Conservation (phyloP, 2,329 filamentous ascomycete genomes). For the Fusarium floridanum region DNA sequence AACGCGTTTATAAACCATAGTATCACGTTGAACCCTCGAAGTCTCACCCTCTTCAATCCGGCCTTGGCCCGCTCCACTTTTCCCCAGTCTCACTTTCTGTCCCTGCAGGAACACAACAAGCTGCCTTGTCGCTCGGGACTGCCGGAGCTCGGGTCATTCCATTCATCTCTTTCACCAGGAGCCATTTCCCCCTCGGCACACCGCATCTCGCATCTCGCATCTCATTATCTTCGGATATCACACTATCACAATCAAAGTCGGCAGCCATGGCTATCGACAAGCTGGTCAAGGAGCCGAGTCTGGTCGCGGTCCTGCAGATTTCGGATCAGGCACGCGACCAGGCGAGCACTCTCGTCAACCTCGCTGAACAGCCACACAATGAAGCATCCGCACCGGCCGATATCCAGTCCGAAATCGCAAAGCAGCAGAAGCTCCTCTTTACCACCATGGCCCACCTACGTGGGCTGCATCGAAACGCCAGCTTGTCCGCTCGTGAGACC, state of each 20-base stretch:
- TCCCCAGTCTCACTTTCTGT: neutral
- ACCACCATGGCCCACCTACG: conserved; percentile 85
- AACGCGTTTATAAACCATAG: neutral
- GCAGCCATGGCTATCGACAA: conserved; percentile 55
- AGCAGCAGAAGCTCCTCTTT: conserved; percentile 83
- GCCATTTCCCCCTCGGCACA: conserved; percentile 1
- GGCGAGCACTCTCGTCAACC: conserved; percentile 74
- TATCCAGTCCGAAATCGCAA: conserved; percentile 72
- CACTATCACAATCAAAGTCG: neutral
- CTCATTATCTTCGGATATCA: neutral
- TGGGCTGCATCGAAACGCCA: conserved; percentile 84
- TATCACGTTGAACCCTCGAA: neutral
- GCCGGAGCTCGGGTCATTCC: conserved; percentile 4
- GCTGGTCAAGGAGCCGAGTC: conserved; percentile 60
- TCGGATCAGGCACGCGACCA: conserved; percentile 81
- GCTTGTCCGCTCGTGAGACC: conserved; percentile 84
- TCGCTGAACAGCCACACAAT: conserved; percentile 61
- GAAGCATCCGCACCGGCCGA: conserved; percentile 58
- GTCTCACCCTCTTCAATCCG: neutral
- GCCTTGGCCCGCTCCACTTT: conserved; percentile 9
- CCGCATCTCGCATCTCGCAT: neutral
- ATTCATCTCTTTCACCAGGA: conserved; percentile 4
- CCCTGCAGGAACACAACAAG: conserved; percentile 25
- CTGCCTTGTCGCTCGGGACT: conserved; percentile 6
- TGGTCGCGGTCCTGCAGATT: conserved; percentile 77